phyloP scores from a whole-genome alignment of 2,329 filamentous ascomycete species.

The Stenocarpella maydis region DNA sequence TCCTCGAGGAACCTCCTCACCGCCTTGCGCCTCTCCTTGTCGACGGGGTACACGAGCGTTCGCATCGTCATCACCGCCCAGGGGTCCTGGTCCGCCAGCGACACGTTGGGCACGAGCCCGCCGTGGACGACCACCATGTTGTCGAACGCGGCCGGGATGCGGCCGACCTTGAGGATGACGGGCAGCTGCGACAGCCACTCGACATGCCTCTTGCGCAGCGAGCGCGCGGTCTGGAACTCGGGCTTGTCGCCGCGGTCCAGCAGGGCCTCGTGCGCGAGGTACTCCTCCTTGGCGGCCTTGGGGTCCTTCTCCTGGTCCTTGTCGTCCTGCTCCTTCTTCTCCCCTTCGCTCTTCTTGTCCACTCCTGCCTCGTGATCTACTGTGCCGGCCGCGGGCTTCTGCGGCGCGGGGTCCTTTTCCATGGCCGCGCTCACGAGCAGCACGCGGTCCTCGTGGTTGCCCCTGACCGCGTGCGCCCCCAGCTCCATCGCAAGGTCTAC shows the following conservation, averaged over 20 bases:
- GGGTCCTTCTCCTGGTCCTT: conserved; percentile 28
- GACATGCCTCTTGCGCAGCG: conserved; percentile 65
- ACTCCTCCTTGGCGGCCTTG: conserved; percentile 36
- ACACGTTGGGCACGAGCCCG: conserved; percentile 80
- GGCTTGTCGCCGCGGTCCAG: conserved; percentile 47
- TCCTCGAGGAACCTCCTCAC: conserved; percentile 48
- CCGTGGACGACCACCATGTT: conserved; percentile 83
- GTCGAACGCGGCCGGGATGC: conserved; percentile 56
- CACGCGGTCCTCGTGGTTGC: conserved; percentile 91
- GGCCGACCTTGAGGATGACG: conserved; percentile 79
- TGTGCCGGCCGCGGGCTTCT: neutral
- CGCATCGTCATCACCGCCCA: conserved; percentile 93
- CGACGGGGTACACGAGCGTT: conserved; percentile 70
- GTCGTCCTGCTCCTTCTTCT: conserved; percentile 35
- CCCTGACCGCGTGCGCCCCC: conserved; percentile 82
- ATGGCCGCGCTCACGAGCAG: conserved; percentile 68
- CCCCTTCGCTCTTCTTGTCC: conserved; percentile 36
- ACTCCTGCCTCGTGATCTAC: conserved; percentile 32
- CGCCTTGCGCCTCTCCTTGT: conserved; percentile 54
- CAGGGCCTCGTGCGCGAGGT: conserved; percentile 34
- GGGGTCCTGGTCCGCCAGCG: conserved; percentile 75
- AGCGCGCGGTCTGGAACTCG: conserved; percentile 65
- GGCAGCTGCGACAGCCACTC: conserved; percentile 76
- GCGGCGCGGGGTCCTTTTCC: conserved; percentile 30
- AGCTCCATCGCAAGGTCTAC: conserved; percentile 77